Conservation (phyloP, 2,329 filamentous ascomycete genomes). For the Verticillium zaregamsianum region DNA sequence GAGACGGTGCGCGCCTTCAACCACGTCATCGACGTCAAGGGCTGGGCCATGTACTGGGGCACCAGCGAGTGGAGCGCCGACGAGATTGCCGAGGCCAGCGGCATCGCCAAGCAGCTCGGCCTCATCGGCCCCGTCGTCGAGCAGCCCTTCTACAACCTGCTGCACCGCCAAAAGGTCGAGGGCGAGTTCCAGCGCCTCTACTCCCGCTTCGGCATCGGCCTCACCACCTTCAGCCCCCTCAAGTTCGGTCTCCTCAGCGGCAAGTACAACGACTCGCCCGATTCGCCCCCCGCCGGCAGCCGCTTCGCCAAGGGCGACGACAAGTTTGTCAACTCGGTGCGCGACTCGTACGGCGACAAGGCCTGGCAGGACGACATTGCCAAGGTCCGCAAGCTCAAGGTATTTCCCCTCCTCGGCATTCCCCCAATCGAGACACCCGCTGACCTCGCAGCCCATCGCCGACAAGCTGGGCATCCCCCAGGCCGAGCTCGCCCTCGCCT, state of each 20-base stretch:
- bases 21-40: conserved; percentile 57
- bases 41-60: conserved; percentile 69
- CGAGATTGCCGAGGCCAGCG: conserved; percentile 62
- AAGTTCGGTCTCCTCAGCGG: conserved; percentile 56
- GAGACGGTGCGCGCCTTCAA: conserved; percentile 70
- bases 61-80: conserved; percentile 68
- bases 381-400: conserved; percentile 36
- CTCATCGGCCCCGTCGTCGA: conserved; percentile 62
- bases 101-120: conserved; percentile 52
- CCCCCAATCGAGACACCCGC: conserved; percentile 7
- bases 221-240: conserved; percentile 61
- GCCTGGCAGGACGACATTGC: conserved; percentile 50
- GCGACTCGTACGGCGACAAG: conserved; percentile 47
- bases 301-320: conserved; percentile 54
- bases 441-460: conserved; percentile 39
- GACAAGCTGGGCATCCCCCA: conserved; percentile 53
- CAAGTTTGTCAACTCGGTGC: conserved; percentile 53
- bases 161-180: conserved; percentile 59
- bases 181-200: conserved; percentile 59
- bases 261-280: conserved; percentile 58
- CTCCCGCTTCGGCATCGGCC: conserved; percentile 51
- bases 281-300: conserved; percentile 49
- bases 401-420: background rate
- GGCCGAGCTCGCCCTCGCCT: conserved; percentile 46
- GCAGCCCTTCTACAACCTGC: conserved; percentile 65